These are phyloP conservation scores for Aspergillus ustus DNA, from an alignment of 2,329 filamentous ascomycete genomes.

Conservation along the genomic window DNA sequence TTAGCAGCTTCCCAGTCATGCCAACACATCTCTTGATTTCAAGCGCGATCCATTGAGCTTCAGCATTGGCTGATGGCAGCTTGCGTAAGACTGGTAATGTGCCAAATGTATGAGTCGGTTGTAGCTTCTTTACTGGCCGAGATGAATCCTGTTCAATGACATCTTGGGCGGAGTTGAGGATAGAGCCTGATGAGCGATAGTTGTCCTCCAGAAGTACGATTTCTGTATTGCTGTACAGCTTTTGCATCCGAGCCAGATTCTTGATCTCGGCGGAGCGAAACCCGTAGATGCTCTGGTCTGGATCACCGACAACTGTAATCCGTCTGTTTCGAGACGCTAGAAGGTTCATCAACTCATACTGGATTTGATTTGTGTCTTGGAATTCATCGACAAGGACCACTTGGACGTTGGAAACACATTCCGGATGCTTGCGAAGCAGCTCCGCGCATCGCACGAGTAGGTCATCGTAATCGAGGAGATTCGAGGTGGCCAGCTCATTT, in stretches of 20 bases:
- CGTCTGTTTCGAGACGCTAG: slow-evolving; percentile 73
- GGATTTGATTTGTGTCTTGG: slow-evolving; percentile 93
- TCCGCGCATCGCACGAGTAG: slow-evolving; percentile 82
- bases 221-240: slow-evolving; percentile 75
- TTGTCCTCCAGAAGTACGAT: slow-evolving; percentile 90
- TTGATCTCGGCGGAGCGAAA: slow-evolving; percentile 92
- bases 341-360: slow-evolving; percentile 91
- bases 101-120: slow-evolving; percentile 79
- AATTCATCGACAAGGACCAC: slow-evolving; percentile 96
- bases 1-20: slow-evolving; percentile 75
- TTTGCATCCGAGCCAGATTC: slow-evolving; percentile 78
- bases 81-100: slow-evolving; percentile 79
- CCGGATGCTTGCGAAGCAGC: slow-evolving; percentile 72
- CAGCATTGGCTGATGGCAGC: slow-evolving; percentile 69
- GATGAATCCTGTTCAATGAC: slow-evolving; percentile 89
- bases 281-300: slow-evolving; percentile 97
- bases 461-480: slow-evolving; percentile 93
- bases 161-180: slow-evolving; percentile 76
- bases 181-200: slow-evolving; percentile 87
- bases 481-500: slow-evolving; percentile 71
- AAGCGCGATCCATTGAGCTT: slow-evolving; percentile 86
- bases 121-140: slow-evolving; percentile 77
- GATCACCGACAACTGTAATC: slow-evolving; percentile 96
- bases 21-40: slow-evolving; percentile 75
- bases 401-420: slow-evolving; percentile 87